Evolutionary conservation across 352 stramenopile species (phyloP), one percentile per base, ranked within the genome.

Genomic region (Thraustochytrium sp.): DNA sequence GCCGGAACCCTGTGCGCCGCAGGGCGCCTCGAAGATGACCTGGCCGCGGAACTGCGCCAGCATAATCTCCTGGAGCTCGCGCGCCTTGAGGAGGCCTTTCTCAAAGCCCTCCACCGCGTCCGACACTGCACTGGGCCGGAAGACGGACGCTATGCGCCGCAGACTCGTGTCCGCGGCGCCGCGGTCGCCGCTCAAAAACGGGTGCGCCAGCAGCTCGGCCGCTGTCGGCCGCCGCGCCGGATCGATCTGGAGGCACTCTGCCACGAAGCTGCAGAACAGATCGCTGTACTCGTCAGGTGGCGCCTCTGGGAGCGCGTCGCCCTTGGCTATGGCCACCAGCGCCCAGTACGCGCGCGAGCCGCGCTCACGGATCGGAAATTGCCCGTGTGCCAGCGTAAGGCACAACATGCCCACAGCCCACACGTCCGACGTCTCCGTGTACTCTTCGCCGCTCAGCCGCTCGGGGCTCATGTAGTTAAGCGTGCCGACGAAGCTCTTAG

Each of bases 381-480:
- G 89, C 61, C 93, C 91, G 72, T 96, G 90, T 0, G 93, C 92
- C 63, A 96, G 87, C 82, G 96, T 92, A 54, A 96, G 92, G n/a
- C 89, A 65, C 3, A 37, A 42, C 16, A 88, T 36, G 3, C 86
- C 86, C 21, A 88, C 13, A 18, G 76, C 84, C 82, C 85, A 87
- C 13, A 84, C 23, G 26, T 51, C 80, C 16, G 85, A 8, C 13
- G 74, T 26, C 23, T 86, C 80, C 26, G 74, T 84, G 83, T 87
- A 90, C 16, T 87, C 68, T 61, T 88, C 83, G 2, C 91, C 95
- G 38, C 89, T 90, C 82, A 98, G 97, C 23, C 93, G 90, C 85
- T 97, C 94, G 9, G 94, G 94, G 3, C 91, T 95, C 94, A 97
- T 97, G 85, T 97, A 97, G 0, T 90, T 93, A 26, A 96, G 87